phyloP scores from a whole-genome alignment of 1,284 basidiomycete species.

The Leccinum pachyderme region DNA sequence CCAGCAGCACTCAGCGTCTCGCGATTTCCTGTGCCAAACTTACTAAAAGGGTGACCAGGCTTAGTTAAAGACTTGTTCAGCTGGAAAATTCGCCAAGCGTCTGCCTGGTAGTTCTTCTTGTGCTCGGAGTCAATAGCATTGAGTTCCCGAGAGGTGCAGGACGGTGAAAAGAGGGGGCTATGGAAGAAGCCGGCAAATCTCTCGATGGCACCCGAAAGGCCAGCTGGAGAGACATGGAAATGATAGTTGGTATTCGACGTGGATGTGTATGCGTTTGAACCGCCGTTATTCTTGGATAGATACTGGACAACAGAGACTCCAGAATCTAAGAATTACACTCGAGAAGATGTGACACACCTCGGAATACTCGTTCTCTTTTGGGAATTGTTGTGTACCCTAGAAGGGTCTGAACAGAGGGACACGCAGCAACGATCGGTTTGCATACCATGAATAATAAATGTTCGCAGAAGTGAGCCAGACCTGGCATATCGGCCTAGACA shows the following conservation, averaged over 20 bases:
- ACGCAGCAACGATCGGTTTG: background rate
- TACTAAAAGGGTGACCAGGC: slow-evolving; percentile 83
- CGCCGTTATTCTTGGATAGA: slow-evolving; percentile 87
- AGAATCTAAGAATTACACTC: background rate
- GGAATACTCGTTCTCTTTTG: slow-evolving; percentile 90
- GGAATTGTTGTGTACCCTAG: slow-evolving; percentile 80
- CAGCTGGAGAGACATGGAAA: slow-evolving; percentile 89
- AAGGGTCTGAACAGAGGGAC: slow-evolving; percentile 13
- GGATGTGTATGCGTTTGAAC: slow-evolving; percentile 93
- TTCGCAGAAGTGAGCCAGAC: slow-evolving; percentile 92
- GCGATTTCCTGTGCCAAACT: slow-evolving; percentile 93
- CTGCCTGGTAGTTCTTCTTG: slow-evolving; percentile 96
- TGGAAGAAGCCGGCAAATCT: slow-evolving; percentile 96
- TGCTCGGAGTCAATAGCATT: slow-evolving; percentile 98
- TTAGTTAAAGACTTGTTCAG: slow-evolving; percentile 88
- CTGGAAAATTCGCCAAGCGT: slow-evolving; percentile 97
- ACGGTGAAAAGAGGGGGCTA: slow-evolving; percentile 86
- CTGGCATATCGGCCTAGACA: slow-evolving; percentile 77
- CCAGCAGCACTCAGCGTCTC: slow-evolving; percentile 79
- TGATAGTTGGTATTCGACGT: slow-evolving; percentile 94
- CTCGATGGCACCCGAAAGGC: slow-evolving; percentile 81
- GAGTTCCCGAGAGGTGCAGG: slow-evolving; percentile 91
- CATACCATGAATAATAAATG: slow-evolving; percentile 93
- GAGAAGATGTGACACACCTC: slow-evolving; percentile 46
- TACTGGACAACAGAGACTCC: slow-evolving; percentile 47